Conservation (phyloP, 176 grass and related monocot genomes). For the Aegilops tauschii region DNA sequence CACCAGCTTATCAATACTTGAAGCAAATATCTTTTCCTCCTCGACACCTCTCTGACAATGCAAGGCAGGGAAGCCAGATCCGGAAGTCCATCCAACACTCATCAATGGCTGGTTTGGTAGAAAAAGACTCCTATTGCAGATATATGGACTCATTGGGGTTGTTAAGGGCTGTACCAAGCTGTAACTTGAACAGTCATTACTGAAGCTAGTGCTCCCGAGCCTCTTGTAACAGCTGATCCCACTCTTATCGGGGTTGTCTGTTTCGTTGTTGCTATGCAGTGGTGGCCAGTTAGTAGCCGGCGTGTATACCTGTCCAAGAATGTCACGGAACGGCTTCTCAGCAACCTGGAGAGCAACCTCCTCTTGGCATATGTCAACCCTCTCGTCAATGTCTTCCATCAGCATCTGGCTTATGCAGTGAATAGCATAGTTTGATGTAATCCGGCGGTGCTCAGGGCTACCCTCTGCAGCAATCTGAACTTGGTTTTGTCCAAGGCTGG, state of each 20-base stretch:
- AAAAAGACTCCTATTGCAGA: background rate
- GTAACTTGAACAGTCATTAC: background rate
- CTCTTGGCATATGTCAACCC: background rate
- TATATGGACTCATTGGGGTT: background rate
- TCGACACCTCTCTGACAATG: conserved; percentile 34
- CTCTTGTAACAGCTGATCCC: background rate
- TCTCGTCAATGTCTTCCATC: conserved; percentile 41
- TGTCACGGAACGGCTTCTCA: conserved; percentile 43
- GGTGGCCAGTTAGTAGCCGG: background rate
- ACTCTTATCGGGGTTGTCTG: background rate
- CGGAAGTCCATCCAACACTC: background rate
- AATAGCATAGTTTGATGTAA: conserved; percentile 23
- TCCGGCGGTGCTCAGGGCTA: conserved; percentile 5
- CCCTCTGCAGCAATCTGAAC: background rate
- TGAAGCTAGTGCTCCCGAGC: background rate
- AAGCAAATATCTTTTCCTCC: conserved; percentile 49
- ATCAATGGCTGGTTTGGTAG: background rate
- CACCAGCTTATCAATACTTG: conserved; percentile 33
- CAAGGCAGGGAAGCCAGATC: background rate
- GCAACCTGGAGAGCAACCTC: conserved; percentile 29
- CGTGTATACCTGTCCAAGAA: conserved; percentile 29
- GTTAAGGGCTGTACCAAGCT: background rate
- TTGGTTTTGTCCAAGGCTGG: background rate
- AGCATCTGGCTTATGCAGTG: conserved; percentile 37
- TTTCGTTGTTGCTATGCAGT: background rate